Evolutionary conservation across 164 flowering plant species (phyloP), one percentile per base, ranked within the genome.

Genomic region (Vitis riparia): DNA sequence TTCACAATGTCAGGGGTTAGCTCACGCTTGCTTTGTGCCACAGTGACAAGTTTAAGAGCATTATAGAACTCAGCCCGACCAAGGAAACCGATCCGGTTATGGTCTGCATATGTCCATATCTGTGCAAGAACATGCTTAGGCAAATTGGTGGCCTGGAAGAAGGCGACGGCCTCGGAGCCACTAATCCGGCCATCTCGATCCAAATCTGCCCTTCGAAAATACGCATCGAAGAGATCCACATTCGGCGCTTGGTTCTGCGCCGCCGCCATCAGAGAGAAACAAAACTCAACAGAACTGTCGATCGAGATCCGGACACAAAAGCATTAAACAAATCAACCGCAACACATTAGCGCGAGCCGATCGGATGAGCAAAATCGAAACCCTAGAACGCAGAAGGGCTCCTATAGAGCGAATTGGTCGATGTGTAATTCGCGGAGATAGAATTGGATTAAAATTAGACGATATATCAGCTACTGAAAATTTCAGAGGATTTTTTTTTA

Each of bases 21-120:
- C 11, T 93, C 98, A 51, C 92, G 79, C 81, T 88, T 91, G 70
- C 88, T 91, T 75, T 95, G 99, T 29, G 98, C 99, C 67, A 95
- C 99, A 9, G 99, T 95, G 9, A 93, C 91, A 73, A 95, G 94
- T 77, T 88, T 95, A 64, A 95, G 94, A 69, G 93, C 92, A 81
- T 95, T 95, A 68, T 87, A 90, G 74, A 95, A 95, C 72, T 93
- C 98, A 52, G 86, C 71, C 59, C 98, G 89, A 61, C 90, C 89
- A 63, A 95, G 92, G 79, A 81, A 95, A 75, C 97, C 93, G 62
- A 79, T 78, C 44, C 83, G 82, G 51, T 77, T 86, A 77, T 83
- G 90, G 81, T 93, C 94, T 29, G 98, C 98, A 82, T 82, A 72
- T 62, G 70, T 77, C 99, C 99, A 95, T 68, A 95, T 84, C 99